A percentile compares a stretch with the other conserved stretches of the same genome.
These are phyloP conservation scores for Hibiscus syriacus DNA, from an alignment of 345 rosid genomes.

Conservation along the genomic window DNA sequence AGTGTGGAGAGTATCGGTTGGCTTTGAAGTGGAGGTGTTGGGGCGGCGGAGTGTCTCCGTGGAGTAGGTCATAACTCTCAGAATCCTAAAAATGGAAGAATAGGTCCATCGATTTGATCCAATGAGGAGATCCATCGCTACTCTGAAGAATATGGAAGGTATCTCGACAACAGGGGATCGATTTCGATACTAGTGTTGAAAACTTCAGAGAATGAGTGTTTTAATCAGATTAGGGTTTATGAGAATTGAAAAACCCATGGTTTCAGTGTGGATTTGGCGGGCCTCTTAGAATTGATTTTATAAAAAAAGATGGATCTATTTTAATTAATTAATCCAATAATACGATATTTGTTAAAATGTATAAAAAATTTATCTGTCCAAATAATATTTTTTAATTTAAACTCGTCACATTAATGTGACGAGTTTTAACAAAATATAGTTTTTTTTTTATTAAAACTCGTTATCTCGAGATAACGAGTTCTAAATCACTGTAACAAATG, in stretches of 20 bases:
- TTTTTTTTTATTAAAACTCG: too few relatives aligned
- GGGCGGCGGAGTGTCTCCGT: neutral
- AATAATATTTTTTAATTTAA: too few relatives aligned
- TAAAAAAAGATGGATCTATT: too few relatives aligned
- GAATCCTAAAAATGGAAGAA: neutral
- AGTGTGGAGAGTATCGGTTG: conserved; percentile 25
- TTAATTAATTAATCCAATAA: too few relatives aligned
- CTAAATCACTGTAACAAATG: too few relatives aligned
- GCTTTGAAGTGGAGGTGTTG: conserved; percentile 12
- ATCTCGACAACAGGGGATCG: neutral
- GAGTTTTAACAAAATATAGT: too few relatives aligned
- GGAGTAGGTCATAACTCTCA: conserved; percentile 11
- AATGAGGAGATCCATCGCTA: neutral
- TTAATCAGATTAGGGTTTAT: neutral
- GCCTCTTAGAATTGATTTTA: too few relatives aligned
- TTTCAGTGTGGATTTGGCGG: neutral
- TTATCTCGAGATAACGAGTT: too few relatives aligned
- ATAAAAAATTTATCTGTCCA: too few relatives aligned
- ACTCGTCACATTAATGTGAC: too few relatives aligned
- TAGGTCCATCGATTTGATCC: neutral
- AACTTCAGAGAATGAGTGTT: neutral
- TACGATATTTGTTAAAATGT: too few relatives aligned
- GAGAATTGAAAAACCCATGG: too few relatives aligned
- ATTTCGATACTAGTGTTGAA: neutral
- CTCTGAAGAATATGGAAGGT: neutral